These are phyloP conservation scores for Xerophyta viscosa DNA, from an alignment of 106 monocot species.

Conservation along the genomic window DNA sequence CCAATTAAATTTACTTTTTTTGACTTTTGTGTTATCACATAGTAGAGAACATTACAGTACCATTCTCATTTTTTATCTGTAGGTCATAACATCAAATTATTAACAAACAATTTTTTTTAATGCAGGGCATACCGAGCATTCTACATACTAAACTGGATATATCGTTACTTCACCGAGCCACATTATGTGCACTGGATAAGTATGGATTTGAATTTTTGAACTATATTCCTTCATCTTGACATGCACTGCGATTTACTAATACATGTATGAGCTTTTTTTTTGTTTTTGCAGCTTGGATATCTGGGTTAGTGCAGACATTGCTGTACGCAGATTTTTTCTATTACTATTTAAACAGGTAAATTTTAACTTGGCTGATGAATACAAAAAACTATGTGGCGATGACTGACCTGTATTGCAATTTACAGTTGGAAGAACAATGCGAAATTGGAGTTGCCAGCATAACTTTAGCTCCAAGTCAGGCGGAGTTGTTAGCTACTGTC, in stretches of 20 bases:
- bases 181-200: conserved; percentile 93
- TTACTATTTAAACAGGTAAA: conserved; percentile 86
- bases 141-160: conserved; percentile 93
- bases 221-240: background rate
- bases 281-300: conserved; percentile 68
- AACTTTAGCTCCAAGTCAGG: background rate
- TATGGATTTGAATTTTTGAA: conserved; percentile 19
- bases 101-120: background rate
- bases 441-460: conserved; percentile 76
- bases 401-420: conserved; percentile 3
- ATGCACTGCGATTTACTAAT: background rate
- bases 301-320: conserved; percentile 75
- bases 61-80: too few relatives aligned
- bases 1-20: too few relatives aligned
- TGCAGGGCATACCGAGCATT: conserved; percentile 82
- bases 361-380: background rate
- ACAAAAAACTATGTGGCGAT: too few relatives aligned
- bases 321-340: conserved; percentile 97
- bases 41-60: too few relatives aligned
- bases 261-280: background rate
- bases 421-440: conserved; percentile 92
- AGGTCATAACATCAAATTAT: too few relatives aligned
- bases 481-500: too few relatives aligned
- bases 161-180: conserved; percentile 82
- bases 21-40: too few relatives aligned